These are phyloP conservation scores for Erodium texanum DNA, from an alignment of 441 rosid species.

Conservation along the genomic window DNA sequence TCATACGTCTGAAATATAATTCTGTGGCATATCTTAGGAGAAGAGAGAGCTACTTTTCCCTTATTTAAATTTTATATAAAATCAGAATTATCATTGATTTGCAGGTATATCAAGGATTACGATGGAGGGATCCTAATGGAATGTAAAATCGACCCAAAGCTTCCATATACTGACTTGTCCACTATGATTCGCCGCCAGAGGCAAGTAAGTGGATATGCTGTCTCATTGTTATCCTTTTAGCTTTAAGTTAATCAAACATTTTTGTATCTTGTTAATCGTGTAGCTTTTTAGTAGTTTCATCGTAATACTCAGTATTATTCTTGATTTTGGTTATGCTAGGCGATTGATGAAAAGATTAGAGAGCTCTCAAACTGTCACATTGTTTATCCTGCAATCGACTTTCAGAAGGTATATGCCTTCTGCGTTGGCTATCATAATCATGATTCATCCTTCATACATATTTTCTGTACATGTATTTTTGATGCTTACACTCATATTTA, in stretches of 20 bases:
- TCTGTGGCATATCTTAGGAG: not conserved
- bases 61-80: too few relatives aligned
- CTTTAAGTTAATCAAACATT: not conserved
- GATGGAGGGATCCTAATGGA: conserved; percentile 99
- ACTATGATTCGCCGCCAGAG: conserved; percentile 89
- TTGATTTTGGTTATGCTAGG: conserved; percentile 45
- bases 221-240: not conserved
- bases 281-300: not conserved
- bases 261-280: not conserved
- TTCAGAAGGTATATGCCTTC: conserved; percentile 57
- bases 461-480: not conserved
- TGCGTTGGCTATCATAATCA: not conserved
- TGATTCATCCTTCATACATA: not conserved
- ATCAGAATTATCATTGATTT: not conserved
- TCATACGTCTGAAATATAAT: not conserved
- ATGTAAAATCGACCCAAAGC: conserved; percentile 95
- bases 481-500: not conserved
- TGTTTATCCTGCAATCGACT: conserved; percentile 63
- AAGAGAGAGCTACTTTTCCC: too few relatives aligned
- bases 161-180: conserved; percentile 88
- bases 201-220: conserved; percentile 38
- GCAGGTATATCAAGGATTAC: conserved; percentile 89
- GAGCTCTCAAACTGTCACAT: conserved; percentile 89
- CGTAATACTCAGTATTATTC: conserved; percentile 11
- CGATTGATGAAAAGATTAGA: conserved; percentile 90